phyloP scores from a whole-genome alignment of 2,329 filamentous ascomycete species.

The Trichoderma guizhouense region DNA sequence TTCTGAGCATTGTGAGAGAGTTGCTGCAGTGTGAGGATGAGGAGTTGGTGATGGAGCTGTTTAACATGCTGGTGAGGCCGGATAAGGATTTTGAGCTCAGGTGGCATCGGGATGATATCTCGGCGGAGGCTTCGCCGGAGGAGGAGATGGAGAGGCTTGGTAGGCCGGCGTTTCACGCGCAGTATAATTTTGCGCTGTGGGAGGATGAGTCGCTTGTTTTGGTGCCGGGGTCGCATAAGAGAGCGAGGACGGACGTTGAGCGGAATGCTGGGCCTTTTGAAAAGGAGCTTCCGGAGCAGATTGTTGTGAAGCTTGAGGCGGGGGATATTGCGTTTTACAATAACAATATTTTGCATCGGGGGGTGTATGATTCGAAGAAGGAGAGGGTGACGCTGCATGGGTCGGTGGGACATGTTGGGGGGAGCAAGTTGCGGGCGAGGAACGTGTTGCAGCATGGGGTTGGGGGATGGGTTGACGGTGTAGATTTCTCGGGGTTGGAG shows the following conservation, averaged over 20 bases:
- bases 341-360: slow-evolving; percentile 80
- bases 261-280: slow-evolving; percentile 65
- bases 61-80: slow-evolving; percentile 79
- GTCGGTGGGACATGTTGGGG: slow-evolving; percentile 60
- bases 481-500: slow-evolving; percentile 50
- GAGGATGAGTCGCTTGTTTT: slow-evolving; percentile 71
- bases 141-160: slow-evolving; percentile 63
- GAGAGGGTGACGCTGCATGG: slow-evolving; percentile 72
- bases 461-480: slow-evolving; percentile 60
- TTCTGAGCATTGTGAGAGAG: slow-evolving; percentile 62
- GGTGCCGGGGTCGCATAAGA: slow-evolving; percentile 70
- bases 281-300: slow-evolving; percentile 57
- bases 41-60: slow-evolving; percentile 78
- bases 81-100: slow-evolving; percentile 67
- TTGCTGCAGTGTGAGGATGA: slow-evolving; percentile 58
- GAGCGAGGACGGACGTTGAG: slow-evolving; percentile 68
- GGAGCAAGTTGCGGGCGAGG: slow-evolving; percentile 56
- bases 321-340: slow-evolving; percentile 87
- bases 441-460: slow-evolving; percentile 76
- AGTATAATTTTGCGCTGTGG: slow-evolving; percentile 83
- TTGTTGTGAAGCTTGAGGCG: slow-evolving; percentile 62
- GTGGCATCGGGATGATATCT: slow-evolving; percentile 85
- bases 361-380: slow-evolving; percentile 56
- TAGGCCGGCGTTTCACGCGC: slow-evolving; percentile 67
- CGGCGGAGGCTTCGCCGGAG: slow-evolving; percentile 59